Evolutionary conservation across 1,284 basidiomycete species (phyloP).

Genomic region (Leccinum fallax): DNA sequence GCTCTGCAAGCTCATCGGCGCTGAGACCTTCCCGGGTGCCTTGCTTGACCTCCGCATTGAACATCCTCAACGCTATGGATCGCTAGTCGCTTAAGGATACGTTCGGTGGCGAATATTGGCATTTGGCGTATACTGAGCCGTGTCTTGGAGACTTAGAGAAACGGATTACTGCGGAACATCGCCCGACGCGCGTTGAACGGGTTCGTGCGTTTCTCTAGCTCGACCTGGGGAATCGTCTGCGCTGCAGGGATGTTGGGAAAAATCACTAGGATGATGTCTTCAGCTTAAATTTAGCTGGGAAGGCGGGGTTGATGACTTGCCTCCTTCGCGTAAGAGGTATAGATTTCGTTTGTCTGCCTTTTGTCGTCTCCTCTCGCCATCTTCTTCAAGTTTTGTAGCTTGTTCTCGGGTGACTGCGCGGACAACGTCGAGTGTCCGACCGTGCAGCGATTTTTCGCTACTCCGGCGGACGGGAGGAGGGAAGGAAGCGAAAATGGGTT

Average conservation of each 20-base stretch:
- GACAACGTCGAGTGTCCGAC: conserved; percentile 89
- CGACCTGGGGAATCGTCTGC: conserved; percentile 63
- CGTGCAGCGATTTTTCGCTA: conserved; percentile 89
- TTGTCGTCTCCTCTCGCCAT: conserved; percentile 80
- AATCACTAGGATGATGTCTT: conserved; percentile 61
- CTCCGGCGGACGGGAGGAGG: conserved; percentile 84
- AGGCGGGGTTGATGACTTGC: conserved; percentile 44
- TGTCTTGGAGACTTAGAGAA: conserved; percentile 92
- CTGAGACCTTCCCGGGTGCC: conserved; percentile 65
- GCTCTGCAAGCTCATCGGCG: conserved; percentile 69
- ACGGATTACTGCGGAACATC: conserved; percentile 88
- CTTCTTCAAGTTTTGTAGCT: conserved; percentile 86
- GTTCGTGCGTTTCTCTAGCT: conserved; percentile 80
- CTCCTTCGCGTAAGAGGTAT: conserved; percentile 95
- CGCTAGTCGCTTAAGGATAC: conserved; percentile 86
- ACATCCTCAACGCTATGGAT: conserved; percentile 78
- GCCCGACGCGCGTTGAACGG: conserved; percentile 83
- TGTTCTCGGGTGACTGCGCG: conserved; percentile 90
- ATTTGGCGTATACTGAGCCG: conserved; percentile 93
- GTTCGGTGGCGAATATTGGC: conserved; percentile 88
- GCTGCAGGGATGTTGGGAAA: conserved; percentile 85
- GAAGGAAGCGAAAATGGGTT: conserved; percentile 88
- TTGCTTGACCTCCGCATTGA: conserved; percentile 78
- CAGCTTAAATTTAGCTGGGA: neutral
- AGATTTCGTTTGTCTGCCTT: conserved; percentile 96